phyloP scores from a whole-genome alignment of 192 early-diverging fungal genomes.

The Coemansia sp. region DNA sequence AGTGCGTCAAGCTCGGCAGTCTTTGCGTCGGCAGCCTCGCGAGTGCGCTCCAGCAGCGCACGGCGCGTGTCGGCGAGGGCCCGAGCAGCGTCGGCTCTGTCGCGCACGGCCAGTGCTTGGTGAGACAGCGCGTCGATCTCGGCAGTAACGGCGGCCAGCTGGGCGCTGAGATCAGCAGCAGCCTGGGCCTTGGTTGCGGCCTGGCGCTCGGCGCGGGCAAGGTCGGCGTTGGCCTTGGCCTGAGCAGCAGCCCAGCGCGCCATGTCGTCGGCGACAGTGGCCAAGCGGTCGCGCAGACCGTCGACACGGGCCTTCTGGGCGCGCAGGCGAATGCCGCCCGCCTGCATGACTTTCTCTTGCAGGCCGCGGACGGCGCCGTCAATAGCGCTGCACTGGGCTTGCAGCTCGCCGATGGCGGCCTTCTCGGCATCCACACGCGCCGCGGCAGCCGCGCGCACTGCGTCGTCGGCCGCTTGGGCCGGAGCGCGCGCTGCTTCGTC shows the following conservation, averaged over 20 bases:
- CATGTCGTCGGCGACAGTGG: slow-evolving; percentile 63
- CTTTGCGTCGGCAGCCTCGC: slow-evolving; percentile 68
- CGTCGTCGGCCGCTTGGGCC: background rate
- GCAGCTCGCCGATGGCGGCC: slow-evolving; percentile 53
- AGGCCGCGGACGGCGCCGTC: slow-evolving; percentile 78
- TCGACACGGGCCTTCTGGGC: slow-evolving; percentile 86
- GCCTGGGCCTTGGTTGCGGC: slow-evolving; percentile 69
- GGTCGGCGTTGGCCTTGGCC: slow-evolving; percentile 73
- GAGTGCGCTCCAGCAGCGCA: slow-evolving; percentile 65
- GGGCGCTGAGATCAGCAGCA: slow-evolving; percentile 62
- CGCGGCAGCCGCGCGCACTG: slow-evolving; percentile 40
- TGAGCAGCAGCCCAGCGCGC: slow-evolving; percentile 76
- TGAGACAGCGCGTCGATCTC: slow-evolving; percentile 62
- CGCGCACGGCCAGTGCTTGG: slow-evolving; percentile 54
- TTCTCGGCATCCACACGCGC: slow-evolving; percentile 54
- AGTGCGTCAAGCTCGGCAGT: slow-evolving; percentile 65
- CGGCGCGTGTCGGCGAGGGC: slow-evolving; percentile 65
- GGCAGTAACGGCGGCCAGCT: slow-evolving; percentile 63
- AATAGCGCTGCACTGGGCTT: slow-evolving; percentile 63
- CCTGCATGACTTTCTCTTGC: slow-evolving; percentile 89
- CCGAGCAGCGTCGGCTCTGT: slow-evolving; percentile 45
- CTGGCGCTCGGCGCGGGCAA: slow-evolving; percentile 66
- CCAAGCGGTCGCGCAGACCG: slow-evolving; percentile 76
- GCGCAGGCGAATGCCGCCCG: slow-evolving; percentile 85
- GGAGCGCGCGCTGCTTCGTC: slow-evolving; percentile 26